A percentile compares a stretch with the other conserved stretches of the same genome.
Evolutionary conservation across 345 rosid genomes (phyloP).

Genomic region (Eucalyptus decipiens): DNA sequence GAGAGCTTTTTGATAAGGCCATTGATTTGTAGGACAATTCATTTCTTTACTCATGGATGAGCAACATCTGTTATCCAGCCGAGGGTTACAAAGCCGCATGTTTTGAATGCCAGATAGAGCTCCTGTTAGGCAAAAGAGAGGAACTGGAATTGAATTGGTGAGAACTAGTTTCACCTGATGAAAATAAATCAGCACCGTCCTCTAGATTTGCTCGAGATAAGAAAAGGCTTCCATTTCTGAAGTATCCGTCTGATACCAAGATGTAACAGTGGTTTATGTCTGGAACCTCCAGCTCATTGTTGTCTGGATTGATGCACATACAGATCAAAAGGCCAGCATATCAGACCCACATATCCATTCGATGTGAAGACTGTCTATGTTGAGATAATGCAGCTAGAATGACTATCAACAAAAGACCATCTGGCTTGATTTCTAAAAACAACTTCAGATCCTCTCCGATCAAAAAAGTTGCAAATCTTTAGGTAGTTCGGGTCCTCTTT

Average conservation of each 20-base stretch:
- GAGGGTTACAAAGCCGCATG: background rate
- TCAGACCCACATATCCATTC: background rate
- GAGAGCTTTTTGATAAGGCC: background rate
- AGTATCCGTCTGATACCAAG: constrained; percentile 44
- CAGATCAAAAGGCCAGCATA: constrained; percentile 60
- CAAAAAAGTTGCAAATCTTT: constrained; percentile 52
- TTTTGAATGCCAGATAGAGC: background rate
- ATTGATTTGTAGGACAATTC: background rate
- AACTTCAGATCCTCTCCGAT: constrained; percentile 44
- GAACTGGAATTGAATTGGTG: background rate
- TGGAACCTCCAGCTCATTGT: constrained; percentile 44
- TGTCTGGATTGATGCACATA: constrained; percentile 42
- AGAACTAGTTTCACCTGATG: background rate
- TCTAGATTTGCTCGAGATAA: background rate
- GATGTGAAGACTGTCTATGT: background rate
- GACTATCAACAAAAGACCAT: background rate
- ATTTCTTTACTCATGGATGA: background rate
- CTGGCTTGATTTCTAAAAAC: constrained; percentile 29
- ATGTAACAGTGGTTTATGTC: constrained; percentile 46
- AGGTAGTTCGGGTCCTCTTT: constrained; percentile 16
- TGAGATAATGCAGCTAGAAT: background rate
- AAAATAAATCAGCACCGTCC: background rate
- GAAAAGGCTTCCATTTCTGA: constrained; percentile 28
- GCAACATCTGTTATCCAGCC: background rate
- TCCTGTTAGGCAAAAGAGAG: background rate